Evolutionary conservation across 345 rosid genomes (phyloP).

Genomic region (Lepidium didymum): DNA sequence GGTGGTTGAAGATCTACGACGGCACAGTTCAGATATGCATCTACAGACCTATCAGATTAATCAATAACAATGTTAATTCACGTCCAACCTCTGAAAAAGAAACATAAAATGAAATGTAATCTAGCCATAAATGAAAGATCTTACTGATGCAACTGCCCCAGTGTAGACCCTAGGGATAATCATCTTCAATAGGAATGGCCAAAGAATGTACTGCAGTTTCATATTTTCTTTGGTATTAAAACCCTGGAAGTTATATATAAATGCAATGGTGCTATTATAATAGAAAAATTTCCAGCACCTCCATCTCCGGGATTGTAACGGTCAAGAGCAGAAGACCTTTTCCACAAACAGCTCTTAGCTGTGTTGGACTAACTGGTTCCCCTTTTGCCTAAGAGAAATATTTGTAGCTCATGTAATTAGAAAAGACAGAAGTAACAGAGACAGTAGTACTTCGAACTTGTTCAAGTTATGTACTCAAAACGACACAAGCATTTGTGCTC

Average conservation of each 20-base stretch:
- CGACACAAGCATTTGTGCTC: conserved; percentile 2
- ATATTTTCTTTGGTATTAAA: conserved; percentile 3
- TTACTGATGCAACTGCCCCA: conserved; percentile 75
- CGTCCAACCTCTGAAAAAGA: background rate
- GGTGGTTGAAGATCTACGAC: conserved; percentile 50
- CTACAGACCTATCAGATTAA: conserved; percentile 70
- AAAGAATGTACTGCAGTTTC: conserved; percentile 73
- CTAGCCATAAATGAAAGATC: conserved; percentile 17
- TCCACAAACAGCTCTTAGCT: conserved; percentile 78
- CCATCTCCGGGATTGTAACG: conserved; percentile 94
- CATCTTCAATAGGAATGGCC: conserved; percentile 94
- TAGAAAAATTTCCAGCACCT: conserved; percentile 40
- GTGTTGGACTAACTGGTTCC: conserved; percentile 43
- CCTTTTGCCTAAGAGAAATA: conserved; percentile 46
- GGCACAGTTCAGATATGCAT: conserved; percentile 87
- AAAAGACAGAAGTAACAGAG: background rate
- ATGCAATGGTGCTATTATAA: background rate
- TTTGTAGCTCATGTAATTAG: background rate
- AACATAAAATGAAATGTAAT: background rate
- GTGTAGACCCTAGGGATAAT: conserved; percentile 66
- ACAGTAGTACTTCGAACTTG: background rate
- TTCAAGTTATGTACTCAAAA: background rate
- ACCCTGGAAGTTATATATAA: background rate
- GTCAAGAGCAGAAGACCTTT: conserved; percentile 95
- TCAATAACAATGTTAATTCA: background rate